Base-by-base conservation (phyloP, 1,284 basidiomycete genomes). In the Ceratobasidium theobromae region DNA sequence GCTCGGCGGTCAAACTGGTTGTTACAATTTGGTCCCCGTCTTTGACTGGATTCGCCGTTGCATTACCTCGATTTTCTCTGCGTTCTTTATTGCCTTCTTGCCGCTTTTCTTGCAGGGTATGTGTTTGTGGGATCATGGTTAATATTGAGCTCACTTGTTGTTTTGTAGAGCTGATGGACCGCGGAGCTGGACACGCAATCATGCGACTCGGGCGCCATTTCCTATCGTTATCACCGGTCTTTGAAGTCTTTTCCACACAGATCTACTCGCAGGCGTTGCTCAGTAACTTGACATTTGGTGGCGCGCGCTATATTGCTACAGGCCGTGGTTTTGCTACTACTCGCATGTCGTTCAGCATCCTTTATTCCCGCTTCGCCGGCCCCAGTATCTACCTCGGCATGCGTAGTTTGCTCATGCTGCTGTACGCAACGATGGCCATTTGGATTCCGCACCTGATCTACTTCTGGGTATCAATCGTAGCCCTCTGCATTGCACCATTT, bases 281-380 rank as follows among this genome's bases (percentile, higher is more conserved):
- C 71, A 96, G 87, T 77, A 95, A 98, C 78, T 80, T 98, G 79
- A 95, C 92, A 3, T 96, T 96, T 70, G 95, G 95, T 77, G 95
- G 95, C 67, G 95, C 95, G 58, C 86, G 95, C 68, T 98, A 98
- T 78, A 98, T 98, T 71, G 94, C 95, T 21, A 98, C 95, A 16
- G 95, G 95, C 67, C 91, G 95, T 84, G 95, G 95, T 51, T 98
- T 98, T 75, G 95, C 95, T 16, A 97, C 95, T 3, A 92, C 92
- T 18, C 84, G 95, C 64, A 92, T 96, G 70, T 52, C 49, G 9
- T 98, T 98, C 81, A 89, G 86, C 74, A 95, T 95, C 71, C 80
- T 98, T 21, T 95, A 93, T 79, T 96, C 95, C 70, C 91, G 95
- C 66, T 98, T 98, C 77, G 95, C 95, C 45, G 95, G 95, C 4